Base-by-base conservation (phyloP, 2,329 filamentous ascomycete species). In the Rhynchosporium graminicola region DNA sequence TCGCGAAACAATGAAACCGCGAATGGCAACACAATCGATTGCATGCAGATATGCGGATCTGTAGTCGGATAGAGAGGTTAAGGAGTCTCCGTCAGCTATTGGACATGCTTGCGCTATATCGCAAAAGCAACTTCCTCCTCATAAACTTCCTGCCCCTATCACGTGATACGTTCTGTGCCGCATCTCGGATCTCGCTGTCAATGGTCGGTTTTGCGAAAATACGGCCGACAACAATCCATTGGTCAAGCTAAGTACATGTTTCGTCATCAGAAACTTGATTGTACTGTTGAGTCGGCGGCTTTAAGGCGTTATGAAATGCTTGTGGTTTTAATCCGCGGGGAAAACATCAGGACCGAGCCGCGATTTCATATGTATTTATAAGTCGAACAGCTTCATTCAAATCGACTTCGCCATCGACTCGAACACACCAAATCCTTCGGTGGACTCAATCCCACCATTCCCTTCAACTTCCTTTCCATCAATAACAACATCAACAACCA, bases 271-370 rank as follows among this genome's bases (percentile, higher is more conserved):
- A 31, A n/a, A 28, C 10, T 8, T 10, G 33, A 9, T 54, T 20
- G 8, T 42, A 40, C 9, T n/a, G 20, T 54, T 20, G 20, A 29
- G 8, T 2, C 13, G 20, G 36, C 15, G 33, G 36, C 33, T 40
- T n/a, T 36, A 33, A 33, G 51, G 15, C 31, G 31, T 42, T 42
- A 15, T 26, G 36, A 29, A 10, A 54, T 42, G 13, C 8, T 28
- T 29, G 12, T 54, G 9, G 26, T 8, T 54, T 54, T 54, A 40
- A 33, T 54, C 51, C 50, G 50, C 50, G 50, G 50, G 50, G 31
- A 52, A 38, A 52, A 52, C 33, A 38, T 52, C 36, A 20, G 4
- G 50, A 40, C 33, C 50, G 50, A 26, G 13, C 31, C 13, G 50
- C 28, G n/a, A 7, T 10, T 26, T 15, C n/a, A 20, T 7, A n/a